phyloP scores from a whole-genome alignment of 805 yeast genomes.

The Pichia occidentalis region DNA sequence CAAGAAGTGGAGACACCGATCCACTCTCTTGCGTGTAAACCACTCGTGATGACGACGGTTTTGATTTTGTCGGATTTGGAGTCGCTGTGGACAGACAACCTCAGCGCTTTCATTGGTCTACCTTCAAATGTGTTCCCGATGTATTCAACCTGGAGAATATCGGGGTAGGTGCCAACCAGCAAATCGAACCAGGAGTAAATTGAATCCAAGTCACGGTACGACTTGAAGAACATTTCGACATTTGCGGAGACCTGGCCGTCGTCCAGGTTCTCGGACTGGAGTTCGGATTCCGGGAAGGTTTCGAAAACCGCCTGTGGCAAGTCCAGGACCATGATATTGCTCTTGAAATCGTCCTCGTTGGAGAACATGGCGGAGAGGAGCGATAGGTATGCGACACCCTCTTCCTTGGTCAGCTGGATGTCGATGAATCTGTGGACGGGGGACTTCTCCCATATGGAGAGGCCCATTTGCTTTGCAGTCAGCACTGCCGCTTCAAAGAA shows the following conservation, averaged over 20 bases:
- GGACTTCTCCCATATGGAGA: slow-evolving; percentile 47
- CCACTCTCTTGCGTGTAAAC: slow-evolving; percentile 91
- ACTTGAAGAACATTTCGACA: slow-evolving; percentile 58
- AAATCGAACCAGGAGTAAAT: slow-evolving; percentile 69
- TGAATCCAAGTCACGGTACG: slow-evolving; percentile 59
- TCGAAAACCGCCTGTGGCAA: slow-evolving; percentile 51
- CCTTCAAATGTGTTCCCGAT: slow-evolving; percentile 77
- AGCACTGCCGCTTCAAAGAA: slow-evolving; percentile 17
- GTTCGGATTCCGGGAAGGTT: slow-evolving; percentile 37
- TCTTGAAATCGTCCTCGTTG: slow-evolving; percentile 18
- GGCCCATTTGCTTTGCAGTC: slow-evolving; percentile 15
- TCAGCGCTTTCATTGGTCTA: slow-evolving; percentile 60
- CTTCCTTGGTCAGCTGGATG: slow-evolving; percentile 27
- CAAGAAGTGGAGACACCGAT: slow-evolving; percentile 65
- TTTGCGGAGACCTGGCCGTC: slow-evolving; percentile 9
- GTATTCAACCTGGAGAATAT: slow-evolving; percentile 52
- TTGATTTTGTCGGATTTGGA: slow-evolving; percentile 33
- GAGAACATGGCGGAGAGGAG: slow-evolving; percentile 7
- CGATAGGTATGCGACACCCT: slow-evolving; percentile 22
- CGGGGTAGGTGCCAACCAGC: slow-evolving; percentile 55
- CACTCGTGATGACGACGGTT: slow-evolving; percentile 75
- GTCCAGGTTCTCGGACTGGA: neutral
- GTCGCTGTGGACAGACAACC: slow-evolving; percentile 44
- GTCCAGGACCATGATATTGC: slow-evolving; percentile 46
- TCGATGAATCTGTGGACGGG: slow-evolving; percentile 40